A percentile compares a stretch with the other conserved stretches of the same genome.
These are phyloP conservation scores for Orbilia blumenaviensis DNA, from an alignment of 2,329 filamentous ascomycete species.

Conservation along the genomic window DNA sequence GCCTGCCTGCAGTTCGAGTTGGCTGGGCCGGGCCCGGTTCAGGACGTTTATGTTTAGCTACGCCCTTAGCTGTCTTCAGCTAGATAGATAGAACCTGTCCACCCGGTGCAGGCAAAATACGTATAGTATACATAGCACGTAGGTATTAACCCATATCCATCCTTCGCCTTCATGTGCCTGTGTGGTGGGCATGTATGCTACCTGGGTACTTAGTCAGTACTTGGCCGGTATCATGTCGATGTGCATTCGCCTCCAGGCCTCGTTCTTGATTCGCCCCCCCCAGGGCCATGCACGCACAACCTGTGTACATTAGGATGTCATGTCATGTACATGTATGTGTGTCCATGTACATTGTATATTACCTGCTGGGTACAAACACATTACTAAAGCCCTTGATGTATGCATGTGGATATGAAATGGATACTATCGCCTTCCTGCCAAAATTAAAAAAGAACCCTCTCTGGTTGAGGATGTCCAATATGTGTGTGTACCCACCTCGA, in stretches of 20 bases:
- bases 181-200: no score
- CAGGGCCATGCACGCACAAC: neutral
- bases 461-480: no score
- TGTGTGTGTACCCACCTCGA: no score
- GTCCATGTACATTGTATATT: neutral
- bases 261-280: constrained; percentile 26
- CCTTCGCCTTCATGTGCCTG: no score
- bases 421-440: neutral
- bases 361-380: no score
- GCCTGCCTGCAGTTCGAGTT: neutral
- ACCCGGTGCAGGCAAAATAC: constrained; percentile 22
- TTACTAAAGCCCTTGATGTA: no score
- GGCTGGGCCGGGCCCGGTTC: neutral
- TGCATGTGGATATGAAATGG: neutral
- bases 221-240: neutral
- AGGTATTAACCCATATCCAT: no score
- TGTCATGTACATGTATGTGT: neutral
- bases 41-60: constrained; percentile 5
- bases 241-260: constrained; percentile 18
- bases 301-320: no score
- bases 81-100: constrained; percentile 14
- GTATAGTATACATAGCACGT: no score
- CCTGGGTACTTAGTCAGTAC: no score
- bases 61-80: constrained; percentile 32
- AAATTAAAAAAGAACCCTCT: neutral